Percentiles rank a stretch among this genome's conserved stretches.
Evolutionary conservation across 306 rosid genomes (phyloP).

Genomic region (Abrus precatorius): DNA sequence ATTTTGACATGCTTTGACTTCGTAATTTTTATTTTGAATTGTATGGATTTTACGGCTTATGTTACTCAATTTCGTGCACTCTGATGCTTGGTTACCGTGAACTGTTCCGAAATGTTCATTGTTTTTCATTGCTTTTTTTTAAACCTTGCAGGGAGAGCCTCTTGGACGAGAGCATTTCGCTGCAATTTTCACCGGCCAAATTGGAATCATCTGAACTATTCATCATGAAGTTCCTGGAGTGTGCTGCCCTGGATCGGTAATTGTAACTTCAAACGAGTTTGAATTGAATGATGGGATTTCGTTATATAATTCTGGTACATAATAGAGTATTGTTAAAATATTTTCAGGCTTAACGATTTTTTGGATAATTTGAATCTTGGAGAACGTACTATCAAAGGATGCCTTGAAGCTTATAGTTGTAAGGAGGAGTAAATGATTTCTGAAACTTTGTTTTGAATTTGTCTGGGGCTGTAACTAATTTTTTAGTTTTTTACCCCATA

Average conservation of each 20-base stretch:
- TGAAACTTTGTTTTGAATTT: slow-evolving; percentile 15
- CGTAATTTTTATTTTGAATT: not conserved
- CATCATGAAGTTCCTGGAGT: slow-evolving; percentile 86
- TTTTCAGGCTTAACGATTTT: slow-evolving; percentile 76
- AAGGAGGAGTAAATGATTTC: slow-evolving; percentile 50
- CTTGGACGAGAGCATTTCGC: not conserved
- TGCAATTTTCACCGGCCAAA: slow-evolving; percentile 8
- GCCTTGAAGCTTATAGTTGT: slow-evolving; percentile 97
- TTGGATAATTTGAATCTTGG: slow-evolving; percentile 83
- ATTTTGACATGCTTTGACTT: slow-evolving; percentile 16
- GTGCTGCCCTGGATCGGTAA: slow-evolving; percentile 87
- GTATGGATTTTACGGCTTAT: not conserved
- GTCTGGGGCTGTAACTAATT: slow-evolving; percentile 33
- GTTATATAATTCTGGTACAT: not conserved
- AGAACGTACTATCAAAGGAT: slow-evolving; percentile 88
- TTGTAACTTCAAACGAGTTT: slow-evolving; percentile 34
- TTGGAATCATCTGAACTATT: slow-evolving; percentile 22
- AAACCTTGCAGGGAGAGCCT: slow-evolving; percentile 37
- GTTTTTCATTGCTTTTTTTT: not conserved
- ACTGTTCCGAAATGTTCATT: not conserved
- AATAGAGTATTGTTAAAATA: not conserved
- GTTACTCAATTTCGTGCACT: not conserved
- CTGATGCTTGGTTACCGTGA: not conserved
- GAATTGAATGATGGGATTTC: slow-evolving; percentile 7
- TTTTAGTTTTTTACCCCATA: slow-evolving; percentile 37